A percentile compares a stretch with the other conserved stretches of the same genome.
phyloP scores from a whole-genome alignment of 164 flowering plant genomes.

The Tinospora cordifolia region DNA sequence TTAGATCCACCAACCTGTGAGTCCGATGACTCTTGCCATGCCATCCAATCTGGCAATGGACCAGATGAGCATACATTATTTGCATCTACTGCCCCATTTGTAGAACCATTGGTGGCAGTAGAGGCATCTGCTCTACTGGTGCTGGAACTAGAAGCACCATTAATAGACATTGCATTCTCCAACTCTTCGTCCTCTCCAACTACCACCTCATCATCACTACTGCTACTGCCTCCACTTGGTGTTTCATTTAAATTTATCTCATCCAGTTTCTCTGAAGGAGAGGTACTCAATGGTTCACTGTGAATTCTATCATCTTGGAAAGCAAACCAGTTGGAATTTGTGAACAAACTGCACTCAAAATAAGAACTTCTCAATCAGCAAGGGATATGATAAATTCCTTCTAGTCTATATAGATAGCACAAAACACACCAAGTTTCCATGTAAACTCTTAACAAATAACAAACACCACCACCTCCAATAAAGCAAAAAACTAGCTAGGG shows the following conservation, averaged over 20 bases:
- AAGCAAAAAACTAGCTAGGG: too few species aligned
- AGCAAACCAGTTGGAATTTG: slow-evolving; percentile 98
- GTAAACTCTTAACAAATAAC: not conserved
- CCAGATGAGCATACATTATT: slow-evolving; percentile 35
- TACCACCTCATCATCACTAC: slow-evolving; percentile 88
- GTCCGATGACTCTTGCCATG: slow-evolving; percentile 64
- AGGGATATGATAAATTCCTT: not conserved
- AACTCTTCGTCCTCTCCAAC: slow-evolving; percentile 79
- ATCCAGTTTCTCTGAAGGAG: slow-evolving; percentile 50
- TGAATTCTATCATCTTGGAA: slow-evolving; percentile 72
- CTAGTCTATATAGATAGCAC: not conserved
- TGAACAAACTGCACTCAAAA: slow-evolving; percentile 66
- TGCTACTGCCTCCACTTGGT: slow-evolving; percentile 50
- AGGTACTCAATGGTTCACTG: slow-evolving; percentile 39
- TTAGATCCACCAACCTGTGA: slow-evolving; percentile 51
- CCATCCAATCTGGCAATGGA: slow-evolving; percentile 69
- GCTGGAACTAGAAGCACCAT: slow-evolving; percentile 36
- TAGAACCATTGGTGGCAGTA: slow-evolving; percentile 15
- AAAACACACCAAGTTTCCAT: not conserved
- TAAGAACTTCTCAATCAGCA: slow-evolving; percentile 3
- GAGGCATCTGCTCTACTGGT: slow-evolving; percentile 19
- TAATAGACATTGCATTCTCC: slow-evolving; percentile 27
- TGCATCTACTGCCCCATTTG: slow-evolving; percentile 21
- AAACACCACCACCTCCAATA: not conserved
- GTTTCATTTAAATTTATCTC: slow-evolving; percentile 57